Evolutionary conservation across 345 rosid species (phyloP).

Genomic region (Orychophragmus violaceus): DNA sequence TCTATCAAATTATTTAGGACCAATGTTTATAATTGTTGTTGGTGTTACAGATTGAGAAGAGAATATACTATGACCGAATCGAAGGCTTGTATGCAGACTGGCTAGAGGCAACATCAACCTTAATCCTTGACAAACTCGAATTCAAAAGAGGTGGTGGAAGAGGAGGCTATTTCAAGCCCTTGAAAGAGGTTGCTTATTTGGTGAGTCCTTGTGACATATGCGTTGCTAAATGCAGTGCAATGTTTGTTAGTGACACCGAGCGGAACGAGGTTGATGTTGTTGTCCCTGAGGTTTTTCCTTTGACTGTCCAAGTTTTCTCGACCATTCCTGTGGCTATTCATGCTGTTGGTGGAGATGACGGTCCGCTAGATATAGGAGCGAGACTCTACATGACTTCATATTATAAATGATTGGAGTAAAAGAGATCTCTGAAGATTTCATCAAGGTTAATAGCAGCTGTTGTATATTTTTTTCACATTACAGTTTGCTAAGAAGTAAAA

Average conservation of each 20-base stretch:
- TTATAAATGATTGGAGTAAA: slow-evolving; percentile 35
- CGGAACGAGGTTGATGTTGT: slow-evolving; percentile 23
- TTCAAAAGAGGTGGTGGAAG: slow-evolving; percentile 39
- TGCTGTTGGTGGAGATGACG: slow-evolving; percentile 77
- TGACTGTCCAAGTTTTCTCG: slow-evolving; percentile 58
- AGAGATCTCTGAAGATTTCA: slow-evolving; percentile 1
- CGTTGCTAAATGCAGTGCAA: slow-evolving; percentile 24
- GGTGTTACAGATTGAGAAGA: slow-evolving; percentile 57
- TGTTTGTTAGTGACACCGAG: slow-evolving; percentile 17
- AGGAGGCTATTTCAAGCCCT: slow-evolving; percentile 34
- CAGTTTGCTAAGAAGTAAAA: not conserved
- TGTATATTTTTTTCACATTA: slow-evolving; percentile 11
- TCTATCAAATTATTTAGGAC: not conserved
- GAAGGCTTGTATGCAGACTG: slow-evolving; percentile 73
- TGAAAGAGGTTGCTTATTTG: slow-evolving; percentile 52
- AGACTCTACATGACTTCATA: slow-evolving; percentile 75
- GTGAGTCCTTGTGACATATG: slow-evolving; percentile 45
- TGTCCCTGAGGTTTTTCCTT: slow-evolving; percentile 58
- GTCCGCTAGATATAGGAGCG: slow-evolving; percentile 66
- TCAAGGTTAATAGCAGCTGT: slow-evolving; percentile 15
- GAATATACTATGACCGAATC: slow-evolving; percentile 74
- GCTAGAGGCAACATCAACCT: slow-evolving; percentile 74
- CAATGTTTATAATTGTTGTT: not conserved
- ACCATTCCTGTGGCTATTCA: slow-evolving; percentile 76
- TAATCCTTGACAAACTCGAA: slow-evolving; percentile 53